These are phyloP conservation scores for Teratosphaeria nubilosa DNA, from an alignment of 2,329 filamentous ascomycete species.

Conservation along the genomic window DNA sequence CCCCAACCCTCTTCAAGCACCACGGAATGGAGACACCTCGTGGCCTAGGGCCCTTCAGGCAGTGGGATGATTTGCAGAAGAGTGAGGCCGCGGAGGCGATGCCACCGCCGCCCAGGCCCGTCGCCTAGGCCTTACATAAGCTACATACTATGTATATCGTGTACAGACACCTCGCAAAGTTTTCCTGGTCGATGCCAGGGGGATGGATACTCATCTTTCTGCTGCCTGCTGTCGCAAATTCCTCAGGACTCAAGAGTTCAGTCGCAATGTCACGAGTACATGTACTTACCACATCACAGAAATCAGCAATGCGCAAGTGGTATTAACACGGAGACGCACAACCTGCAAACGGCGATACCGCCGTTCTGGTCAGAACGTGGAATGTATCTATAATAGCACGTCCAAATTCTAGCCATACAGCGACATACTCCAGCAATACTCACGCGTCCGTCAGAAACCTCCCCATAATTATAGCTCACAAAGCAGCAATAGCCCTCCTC, in stretches of 20 bases:
- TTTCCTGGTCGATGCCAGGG: too few relatives aligned
- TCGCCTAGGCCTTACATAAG: background rate
- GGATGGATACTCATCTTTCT: too few relatives aligned
- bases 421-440: background rate
- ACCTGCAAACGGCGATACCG: too few relatives aligned
- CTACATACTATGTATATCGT: background rate
- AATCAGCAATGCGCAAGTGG: too few relatives aligned
- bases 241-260: too few relatives aligned
- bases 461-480: constrained; percentile 27
- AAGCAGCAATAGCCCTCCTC: constrained; percentile 44
- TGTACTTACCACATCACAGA: too few relatives aligned
- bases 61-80: background rate
- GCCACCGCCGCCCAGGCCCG: background rate
- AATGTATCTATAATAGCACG: background rate
- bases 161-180: background rate
- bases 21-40: background rate
- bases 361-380: too few relatives aligned
- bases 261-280: too few relatives aligned
- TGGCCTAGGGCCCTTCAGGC: background rate
- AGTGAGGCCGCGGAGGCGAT: background rate
- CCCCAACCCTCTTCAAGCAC: background rate
- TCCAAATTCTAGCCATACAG: background rate
- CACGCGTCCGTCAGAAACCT: background rate
- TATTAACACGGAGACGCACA: too few relatives aligned
- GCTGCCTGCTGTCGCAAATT: too few relatives aligned